A percentile compares a stretch with the other conserved stretches of the same genome.
These are phyloP conservation scores for Favolaschia claudopus DNA, from an alignment of 768 basidiomycete genomes.

Conservation along the genomic window DNA sequence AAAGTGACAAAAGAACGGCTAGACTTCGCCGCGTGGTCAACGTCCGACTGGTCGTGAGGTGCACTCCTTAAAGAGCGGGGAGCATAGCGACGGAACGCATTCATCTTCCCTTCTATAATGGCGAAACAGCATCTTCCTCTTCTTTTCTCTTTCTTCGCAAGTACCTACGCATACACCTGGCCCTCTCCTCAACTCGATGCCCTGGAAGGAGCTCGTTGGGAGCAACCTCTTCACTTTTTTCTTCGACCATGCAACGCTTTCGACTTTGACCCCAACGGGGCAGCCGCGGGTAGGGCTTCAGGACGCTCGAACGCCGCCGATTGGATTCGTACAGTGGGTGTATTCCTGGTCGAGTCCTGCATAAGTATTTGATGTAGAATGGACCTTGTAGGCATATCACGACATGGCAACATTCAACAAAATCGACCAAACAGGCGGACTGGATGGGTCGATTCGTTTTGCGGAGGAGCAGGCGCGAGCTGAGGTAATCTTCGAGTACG, in stretches of 20 bases:
- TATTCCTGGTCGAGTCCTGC: too few relatives aligned
- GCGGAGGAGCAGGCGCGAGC: conserved; percentile 21
- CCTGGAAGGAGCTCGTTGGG: conserved; percentile 2
- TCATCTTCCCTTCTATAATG: too few relatives aligned
- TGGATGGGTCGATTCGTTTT: conserved; percentile 36
- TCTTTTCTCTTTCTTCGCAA: not conserved
- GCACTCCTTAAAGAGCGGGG: too few relatives aligned
- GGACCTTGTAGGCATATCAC: conserved; percentile 34
- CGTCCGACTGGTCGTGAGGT: too few relatives aligned
- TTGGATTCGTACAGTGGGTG: conserved; percentile 14
- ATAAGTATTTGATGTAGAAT: too few relatives aligned
- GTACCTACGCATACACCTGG: not conserved
- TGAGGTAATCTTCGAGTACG: not conserved
- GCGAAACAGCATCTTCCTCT: too few relatives aligned
- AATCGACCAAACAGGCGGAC: conserved; percentile 32
- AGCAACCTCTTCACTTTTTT: not conserved
- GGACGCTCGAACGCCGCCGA: conserved; percentile 7
- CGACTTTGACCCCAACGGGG: too few relatives aligned
- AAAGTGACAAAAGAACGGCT: too few relatives aligned
- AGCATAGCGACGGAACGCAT: too few relatives aligned
- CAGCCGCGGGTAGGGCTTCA: not conserved
- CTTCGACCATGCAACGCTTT: not conserved
- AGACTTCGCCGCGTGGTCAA: too few relatives aligned
- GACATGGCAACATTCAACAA: conserved; percentile 35
- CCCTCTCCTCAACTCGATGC: conserved; percentile 9